Percentiles rank a stretch among this genome's conserved stretches.
These are phyloP conservation scores for Aspergillus bombycis DNA, from an alignment of 2,329 filamentous ascomycete species.

Conservation along the genomic window DNA sequence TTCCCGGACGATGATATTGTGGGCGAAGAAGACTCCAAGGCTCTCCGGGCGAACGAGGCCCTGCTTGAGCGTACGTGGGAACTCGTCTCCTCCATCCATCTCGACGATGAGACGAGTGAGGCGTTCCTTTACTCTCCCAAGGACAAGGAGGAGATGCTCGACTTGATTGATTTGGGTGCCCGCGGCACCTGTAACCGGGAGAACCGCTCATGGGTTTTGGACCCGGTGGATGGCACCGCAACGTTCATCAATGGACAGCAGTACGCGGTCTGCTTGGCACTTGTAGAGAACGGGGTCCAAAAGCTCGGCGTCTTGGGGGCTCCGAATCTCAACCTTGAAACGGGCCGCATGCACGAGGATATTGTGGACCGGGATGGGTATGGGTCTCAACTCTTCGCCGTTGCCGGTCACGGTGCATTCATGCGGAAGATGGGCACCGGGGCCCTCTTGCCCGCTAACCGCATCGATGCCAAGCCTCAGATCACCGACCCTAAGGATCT, in stretches of 20 bases:
- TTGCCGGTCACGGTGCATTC: slow-evolving; percentile 49
- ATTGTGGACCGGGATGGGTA: slow-evolving; percentile 47
- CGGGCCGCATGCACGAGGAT: slow-evolving; percentile 41
- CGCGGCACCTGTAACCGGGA: slow-evolving; percentile 42
- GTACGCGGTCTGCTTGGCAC: slow-evolving; percentile 63
- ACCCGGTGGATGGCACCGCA: slow-evolving; percentile 67
- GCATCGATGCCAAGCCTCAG: slow-evolving; percentile 31
- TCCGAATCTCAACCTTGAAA: slow-evolving; percentile 59
- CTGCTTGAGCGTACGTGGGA: slow-evolving; percentile 60
- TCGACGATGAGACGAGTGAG: slow-evolving; percentile 38
- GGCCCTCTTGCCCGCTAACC: slow-evolving; percentile 35
- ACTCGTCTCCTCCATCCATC: slow-evolving; percentile 48
- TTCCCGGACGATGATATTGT: slow-evolving; percentile 63
- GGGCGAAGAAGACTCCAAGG: slow-evolving; percentile 62
- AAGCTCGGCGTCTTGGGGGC: slow-evolving; percentile 63
- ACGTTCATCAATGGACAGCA: slow-evolving; percentile 65
- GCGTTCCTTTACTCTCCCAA: slow-evolving; percentile 43
- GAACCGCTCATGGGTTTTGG: slow-evolving; percentile 62
- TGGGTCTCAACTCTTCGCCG: slow-evolving; percentile 55
- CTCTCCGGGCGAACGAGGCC: slow-evolving; percentile 52
- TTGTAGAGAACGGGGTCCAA: slow-evolving; percentile 62
- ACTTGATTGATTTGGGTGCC: slow-evolving; percentile 63
- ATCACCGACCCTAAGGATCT: slow-evolving; percentile 36
- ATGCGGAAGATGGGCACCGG: slow-evolving; percentile 43
- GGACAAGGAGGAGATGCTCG: slow-evolving; percentile 60